Evolutionary conservation across 148 eudicot genomes (phyloP), one percentile per base, ranked within the genome.

Genomic region (Fagopyrum homotropicum): DNA sequence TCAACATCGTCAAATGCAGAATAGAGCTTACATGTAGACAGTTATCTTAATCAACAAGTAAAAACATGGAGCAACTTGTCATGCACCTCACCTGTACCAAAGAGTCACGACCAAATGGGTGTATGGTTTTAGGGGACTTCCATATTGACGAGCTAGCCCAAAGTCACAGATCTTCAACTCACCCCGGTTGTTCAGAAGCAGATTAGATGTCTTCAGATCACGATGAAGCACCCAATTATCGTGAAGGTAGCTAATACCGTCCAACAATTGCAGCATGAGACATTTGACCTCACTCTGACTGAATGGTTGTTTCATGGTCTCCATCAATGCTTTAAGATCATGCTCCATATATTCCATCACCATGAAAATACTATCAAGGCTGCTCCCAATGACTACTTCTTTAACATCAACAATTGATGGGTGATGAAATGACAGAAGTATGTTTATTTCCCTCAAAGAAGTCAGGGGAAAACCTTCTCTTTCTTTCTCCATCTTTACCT

Each of bases 321-420:
- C 97, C 94, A 93, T 91, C 72, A 93, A 85, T 63, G 81, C 95
- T 79, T 93, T 93, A 30, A 93, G 92, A 87, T 93, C 97, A 86
- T 91, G 97, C 74, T 91, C 98, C 97, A 93, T 93, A 85, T 93
- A 93, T 76, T 93, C 97, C 97, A 91, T 91, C 54, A 88, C 98
- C 98, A 91, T 93, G 84, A 89, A 91, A 64, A 91, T 89, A 77
- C 97, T 89, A 75, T 91, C 97, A 75, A 89, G 94, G 81, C 72
- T 88, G 80, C 90, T 89, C 49, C 97, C 95, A 45, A 91, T 87
- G 6, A 93, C 97, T 19, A 93, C 98, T 81, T 93, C 98, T 87
- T 93, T 93, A 70, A 91, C 97, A 82, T 93, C 91, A 50, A 93
- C 97, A 80, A 91, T 88, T 11, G 93, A 91, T 3, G 91, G 85